Base-by-base conservation (phyloP, 176 grass and related monocot species). In the Carex myosuroides region DNA sequence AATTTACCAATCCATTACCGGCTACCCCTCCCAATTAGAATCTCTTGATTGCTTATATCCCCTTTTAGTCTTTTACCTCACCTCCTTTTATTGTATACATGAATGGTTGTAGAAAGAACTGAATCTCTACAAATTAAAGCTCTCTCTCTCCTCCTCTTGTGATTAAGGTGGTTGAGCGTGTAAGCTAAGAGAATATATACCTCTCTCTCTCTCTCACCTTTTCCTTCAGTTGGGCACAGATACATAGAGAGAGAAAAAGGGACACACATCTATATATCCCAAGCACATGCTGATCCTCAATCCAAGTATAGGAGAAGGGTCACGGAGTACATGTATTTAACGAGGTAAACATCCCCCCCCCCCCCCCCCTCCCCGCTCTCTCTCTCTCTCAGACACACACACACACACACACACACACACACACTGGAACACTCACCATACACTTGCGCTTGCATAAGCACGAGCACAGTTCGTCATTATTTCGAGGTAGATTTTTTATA, bases 161-260 rank as follows among this genome's bases (percentile, higher is more conserved):
- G 21, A 16, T 56, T 39, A 76, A 76, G 72, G 70, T 74, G 70
- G 70, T 74, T 74, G 70, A 52, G 42, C n/a, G 20, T 74, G 70
- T 22, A 53, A 75, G 41, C 18, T 75, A 50, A 24, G 73, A 73
- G 73, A 77, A 77, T 77, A 77, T 77, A 77, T 77, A 56, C 73
- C 57, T 37, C 84, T 35, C 33, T 59, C 33, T 59, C 84, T 35
- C 33, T 59, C 56, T 53, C 33, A 17, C 52, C 67, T 72, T n/a
- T 72, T 39, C 74, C 60, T 57, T 85, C 13, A 64, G 70, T 78
- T 39, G 54, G 70, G 48, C 72, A 52, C 59, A 44, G 48, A 53
- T n/a, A 75, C 22, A 76, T 21, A 56, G 20, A 77, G 24, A 54
- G 13, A 73, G 73, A 75, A 12, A 53, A 29, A 53, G 70, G 13